A percentile compares a stretch with the other conserved stretches of the same genome.
These are phyloP conservation scores for Pythium periplocum DNA, from an alignment of 352 stramenopile genomes.

Conservation along the genomic window DNA sequence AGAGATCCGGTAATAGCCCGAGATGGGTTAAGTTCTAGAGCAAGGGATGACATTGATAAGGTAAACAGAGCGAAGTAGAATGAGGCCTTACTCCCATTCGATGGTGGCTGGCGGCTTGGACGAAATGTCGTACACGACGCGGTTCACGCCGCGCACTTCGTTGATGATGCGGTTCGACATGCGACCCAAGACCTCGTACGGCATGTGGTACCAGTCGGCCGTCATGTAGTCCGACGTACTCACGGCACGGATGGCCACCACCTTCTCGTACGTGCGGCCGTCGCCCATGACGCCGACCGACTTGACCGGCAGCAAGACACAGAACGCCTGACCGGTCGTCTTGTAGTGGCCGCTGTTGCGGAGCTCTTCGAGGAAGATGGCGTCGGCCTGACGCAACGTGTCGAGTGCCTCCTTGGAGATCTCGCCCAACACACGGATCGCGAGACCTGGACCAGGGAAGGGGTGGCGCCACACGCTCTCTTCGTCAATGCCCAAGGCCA, in stretches of 20 bases:
- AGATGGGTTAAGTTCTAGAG: too few species aligned
- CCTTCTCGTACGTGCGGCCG: slow-evolving; percentile 96
- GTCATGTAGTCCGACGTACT: slow-evolving; percentile 99
- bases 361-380: slow-evolving; percentile 98
- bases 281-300: slow-evolving; percentile 99
- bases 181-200: slow-evolving; percentile 95
- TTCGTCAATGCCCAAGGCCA: slow-evolving; percentile 97
- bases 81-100: slow-evolving; percentile 94
- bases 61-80: too few species aligned
- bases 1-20: too few species aligned
- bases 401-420: slow-evolving; percentile 93
- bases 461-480: slow-evolving; percentile 97
- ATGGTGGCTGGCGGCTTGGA: slow-evolving; percentile 99
- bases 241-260: slow-evolving; percentile 94
- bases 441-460: slow-evolving; percentile 98
- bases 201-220: slow-evolving; percentile 99
- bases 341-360: slow-evolving; percentile 95
- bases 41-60: too few species aligned
- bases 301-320: slow-evolving; percentile 96
- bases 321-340: slow-evolving; percentile 98
- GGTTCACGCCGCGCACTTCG: slow-evolving; percentile 97
- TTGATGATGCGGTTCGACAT: slow-evolving; percentile 99
- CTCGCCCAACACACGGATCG: slow-evolving; percentile 98
- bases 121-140: slow-evolving; percentile 99
- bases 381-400: slow-evolving; percentile 96